Evolutionary conservation across 306 rosid genomes (phyloP), one percentile per base, ranked within the genome.

Genomic region (peach (Prunus persica)): DNA sequence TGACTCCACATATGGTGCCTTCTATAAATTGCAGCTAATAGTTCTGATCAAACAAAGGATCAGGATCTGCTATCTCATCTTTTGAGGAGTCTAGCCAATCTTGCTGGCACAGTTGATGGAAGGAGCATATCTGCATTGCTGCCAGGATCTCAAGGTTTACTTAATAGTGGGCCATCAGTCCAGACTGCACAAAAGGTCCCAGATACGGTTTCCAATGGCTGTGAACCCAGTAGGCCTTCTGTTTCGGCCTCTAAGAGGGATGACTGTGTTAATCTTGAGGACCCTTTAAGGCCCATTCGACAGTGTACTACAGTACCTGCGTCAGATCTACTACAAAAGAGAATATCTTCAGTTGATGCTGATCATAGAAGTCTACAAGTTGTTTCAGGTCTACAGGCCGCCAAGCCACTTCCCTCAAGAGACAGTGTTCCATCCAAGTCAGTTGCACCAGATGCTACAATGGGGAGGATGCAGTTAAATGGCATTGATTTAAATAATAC

Each of bases 61-160:
- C 93, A 83, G 73, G 93, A 88, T 83, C 78, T 90, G 57, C 80
- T 91, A 8, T 84, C 89, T 65, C 93, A 86, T 83, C 84, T 90
- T 43, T 84, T 88, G 76, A 82, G 71, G 79, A 93, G 78, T 87
- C 83, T 93, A 69, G 93, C 87, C 51, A 83, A 78, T 82, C 69
- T 83, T 62, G 80, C 88, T 38, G 90, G 85, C 81, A 76, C 89
- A 50, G 76, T 71, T 34, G 88, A 83, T 74, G 93, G 82, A 73
- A 82, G 83, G 76, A 89, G 82, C 79, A 52, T 85, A 78, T 73
- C 93, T 58, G 77, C 89, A 62, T 82, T 88, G 77, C 56, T 88
- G 78, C 89, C 86, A 75, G 88, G 87, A 74, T 81, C 93, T 34
- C 89, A 89, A 83, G 83, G 80, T 75, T 78, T 86, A 71, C 67